A percentile compares a stretch with the other conserved stretches of the same genome.
Evolutionary conservation across 169 alveolate genomes (phyloP).

Genomic region (Cryptosporidium bovis): DNA sequence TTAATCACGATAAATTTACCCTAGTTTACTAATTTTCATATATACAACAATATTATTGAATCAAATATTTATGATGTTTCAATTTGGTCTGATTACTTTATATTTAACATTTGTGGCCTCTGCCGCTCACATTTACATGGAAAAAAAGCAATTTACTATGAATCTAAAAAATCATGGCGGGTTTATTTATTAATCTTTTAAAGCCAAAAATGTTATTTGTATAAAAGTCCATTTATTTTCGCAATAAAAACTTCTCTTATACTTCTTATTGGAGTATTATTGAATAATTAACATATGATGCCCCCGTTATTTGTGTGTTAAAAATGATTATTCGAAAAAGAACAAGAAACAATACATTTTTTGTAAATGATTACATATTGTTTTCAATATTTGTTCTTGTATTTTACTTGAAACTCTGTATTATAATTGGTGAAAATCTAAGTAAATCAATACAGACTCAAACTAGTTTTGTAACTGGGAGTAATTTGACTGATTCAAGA

Average conservation of each 20-base stretch:
- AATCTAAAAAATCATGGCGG: conserved; percentile 73
- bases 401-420: background rate
- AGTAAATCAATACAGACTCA: no score
- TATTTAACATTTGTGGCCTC: conserved; percentile 6
- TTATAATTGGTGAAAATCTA: background rate
- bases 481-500: no score
- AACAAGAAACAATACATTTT: background rate
- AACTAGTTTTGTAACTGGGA: no score
- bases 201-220: no score
- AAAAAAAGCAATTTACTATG: conserved; percentile 16
- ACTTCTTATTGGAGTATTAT: background rate
- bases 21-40: background rate
- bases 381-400: conserved; percentile 1
- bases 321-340: conserved; percentile 28
- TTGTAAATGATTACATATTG: background rate
- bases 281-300: background rate
- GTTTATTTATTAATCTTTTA: background rate
- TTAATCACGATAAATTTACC: background rate
- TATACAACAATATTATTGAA: background rate
- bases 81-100: background rate
- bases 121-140: conserved; percentile 66
- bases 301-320: background rate
- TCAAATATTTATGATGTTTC: no score
- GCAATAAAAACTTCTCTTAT: no score
- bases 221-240: no score